These are phyloP conservation scores for Phoenix roebelenii DNA, from an alignment of 176 grass and related monocot genomes.

Conservation along the genomic window DNA sequence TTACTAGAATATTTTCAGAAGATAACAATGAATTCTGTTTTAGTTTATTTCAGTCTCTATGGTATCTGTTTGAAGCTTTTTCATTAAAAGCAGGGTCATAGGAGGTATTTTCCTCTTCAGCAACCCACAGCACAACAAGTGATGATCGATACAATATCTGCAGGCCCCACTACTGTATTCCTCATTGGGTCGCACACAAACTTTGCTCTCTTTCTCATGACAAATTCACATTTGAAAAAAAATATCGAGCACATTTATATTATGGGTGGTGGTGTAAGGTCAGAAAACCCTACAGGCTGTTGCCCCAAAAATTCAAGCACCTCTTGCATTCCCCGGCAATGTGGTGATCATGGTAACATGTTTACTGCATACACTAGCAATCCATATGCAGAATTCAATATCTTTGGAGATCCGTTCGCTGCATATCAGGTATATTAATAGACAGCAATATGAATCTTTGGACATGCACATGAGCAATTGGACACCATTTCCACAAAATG, in stretches of 20 bases:
- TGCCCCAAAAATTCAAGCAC: constrained; percentile 34
- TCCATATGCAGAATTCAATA: constrained; percentile 78
- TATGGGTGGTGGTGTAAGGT: constrained; percentile 81
- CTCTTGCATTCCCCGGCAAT: constrained; percentile 48
- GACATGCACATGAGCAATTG: too few species aligned
- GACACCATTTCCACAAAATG: too few species aligned
- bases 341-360: constrained; percentile 69
- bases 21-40: background rate
- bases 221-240: constrained; percentile 48
- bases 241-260: constrained; percentile 88
- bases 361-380: constrained; percentile 60
- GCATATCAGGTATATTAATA: constrained; percentile 61
- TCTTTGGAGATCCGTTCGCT: constrained; percentile 84
- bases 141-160: constrained; percentile 56
- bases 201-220: constrained; percentile 70
- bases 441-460: background rate
- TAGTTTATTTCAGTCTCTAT: constrained; percentile 9
- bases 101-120: constrained; percentile 53
- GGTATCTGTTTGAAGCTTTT: background rate
- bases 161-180: constrained; percentile 53
- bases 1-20: too few species aligned
- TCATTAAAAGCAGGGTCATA: constrained; percentile 37
- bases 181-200: constrained; percentile 67
- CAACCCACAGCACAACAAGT: constrained; percentile 66
- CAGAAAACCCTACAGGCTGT: constrained; percentile 70